Conservation (phyloP, 1,139 yeast genomes). For the Pichia sp. region DNA sequence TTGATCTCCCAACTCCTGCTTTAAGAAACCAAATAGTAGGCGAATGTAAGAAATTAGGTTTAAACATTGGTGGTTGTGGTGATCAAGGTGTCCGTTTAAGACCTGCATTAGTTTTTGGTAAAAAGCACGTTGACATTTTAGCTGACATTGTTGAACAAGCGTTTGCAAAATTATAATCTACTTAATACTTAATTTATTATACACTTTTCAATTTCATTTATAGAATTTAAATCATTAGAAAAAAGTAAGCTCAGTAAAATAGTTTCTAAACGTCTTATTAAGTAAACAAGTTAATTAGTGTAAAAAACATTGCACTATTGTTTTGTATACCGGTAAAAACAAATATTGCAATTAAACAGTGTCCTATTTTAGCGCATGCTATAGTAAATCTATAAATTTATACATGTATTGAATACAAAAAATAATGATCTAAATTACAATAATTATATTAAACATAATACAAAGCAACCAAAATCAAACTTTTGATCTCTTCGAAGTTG, state of each 20-base stretch:
- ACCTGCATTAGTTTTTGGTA: conserved; percentile 63
- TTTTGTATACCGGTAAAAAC: too few relatives aligned
- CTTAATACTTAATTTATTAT: neutral
- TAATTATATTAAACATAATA: neutral
- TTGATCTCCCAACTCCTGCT: conserved; percentile 48
- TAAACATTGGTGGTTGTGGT: conserved; percentile 72
- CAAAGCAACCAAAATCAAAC: neutral
- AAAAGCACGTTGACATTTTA: conserved; percentile 60
- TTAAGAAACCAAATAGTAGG: conserved; percentile 47
- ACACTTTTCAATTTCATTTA: neutral
- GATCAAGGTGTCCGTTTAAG: conserved; percentile 59
- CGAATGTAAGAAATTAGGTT: conserved; percentile 48
- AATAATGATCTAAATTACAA: neutral
- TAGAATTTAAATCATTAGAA: neutral
- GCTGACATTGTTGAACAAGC: conserved; percentile 30
- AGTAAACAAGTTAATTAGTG: too few relatives aligned
- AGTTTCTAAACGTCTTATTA: too few relatives aligned
- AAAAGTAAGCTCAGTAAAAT: too few relatives aligned
- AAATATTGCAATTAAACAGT: too few relatives aligned
- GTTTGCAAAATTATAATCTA: conserved; percentile 12
- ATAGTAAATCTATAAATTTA: neutral
- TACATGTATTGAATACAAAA: neutral
- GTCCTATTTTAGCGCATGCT: neutral
- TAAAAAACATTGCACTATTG: too few relatives aligned
- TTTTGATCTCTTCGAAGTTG: conserved; percentile 10